phyloP scores from a whole-genome alignment of 2,329 filamentous ascomycete species.

The Talaromyces sp. region DNA sequence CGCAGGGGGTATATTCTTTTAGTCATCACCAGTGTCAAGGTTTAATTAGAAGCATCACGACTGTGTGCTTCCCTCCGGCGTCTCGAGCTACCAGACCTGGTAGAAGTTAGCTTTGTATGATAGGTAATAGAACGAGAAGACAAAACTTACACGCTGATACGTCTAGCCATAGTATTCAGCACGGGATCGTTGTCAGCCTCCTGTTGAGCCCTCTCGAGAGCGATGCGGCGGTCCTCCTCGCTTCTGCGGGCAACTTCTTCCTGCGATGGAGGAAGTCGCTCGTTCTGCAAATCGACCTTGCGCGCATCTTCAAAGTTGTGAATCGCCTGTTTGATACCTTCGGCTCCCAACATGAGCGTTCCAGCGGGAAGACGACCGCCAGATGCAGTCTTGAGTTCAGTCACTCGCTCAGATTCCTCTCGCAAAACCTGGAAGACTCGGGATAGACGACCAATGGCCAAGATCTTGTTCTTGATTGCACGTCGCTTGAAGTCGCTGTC shows the following conservation, averaged over 20 bases:
- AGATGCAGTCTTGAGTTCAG: constrained; percentile 93
- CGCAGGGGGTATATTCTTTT: constrained; percentile 12
- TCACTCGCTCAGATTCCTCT: constrained; percentile 94
- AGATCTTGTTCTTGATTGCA: constrained; percentile 99
- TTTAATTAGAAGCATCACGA: constrained; percentile 14
- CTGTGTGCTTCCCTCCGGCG: constrained; percentile 17
- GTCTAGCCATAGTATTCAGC: constrained; percentile 78
- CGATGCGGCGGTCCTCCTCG: constrained; percentile 74
- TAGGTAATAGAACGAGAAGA: background rate
- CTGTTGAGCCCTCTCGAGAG: constrained; percentile 76
- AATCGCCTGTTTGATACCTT: constrained; percentile 98
- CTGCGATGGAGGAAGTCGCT: constrained; percentile 83
- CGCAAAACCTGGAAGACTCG: constrained; percentile 97
- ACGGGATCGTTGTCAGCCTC: constrained; percentile 92
- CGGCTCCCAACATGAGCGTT: constrained; percentile 94
- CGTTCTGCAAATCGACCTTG: constrained; percentile 96
- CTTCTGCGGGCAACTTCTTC: constrained; percentile 85
- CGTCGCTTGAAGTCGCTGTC: constrained; percentile 83
- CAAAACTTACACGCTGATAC: constrained; percentile 86
- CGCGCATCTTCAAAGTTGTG: constrained; percentile 93
- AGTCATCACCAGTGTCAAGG: background rate
- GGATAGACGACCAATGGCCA: constrained; percentile 92
- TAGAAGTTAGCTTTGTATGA: constrained; percentile 5
- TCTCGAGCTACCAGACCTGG: constrained; percentile 19
- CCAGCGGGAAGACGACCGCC: constrained; percentile 89